Percentiles rank a stretch among this genome's conserved stretches.
Evolutionary conservation across 2,329 filamentous ascomycete genomes (phyloP).

Genomic region (Pseudocercospora fuligena): DNA sequence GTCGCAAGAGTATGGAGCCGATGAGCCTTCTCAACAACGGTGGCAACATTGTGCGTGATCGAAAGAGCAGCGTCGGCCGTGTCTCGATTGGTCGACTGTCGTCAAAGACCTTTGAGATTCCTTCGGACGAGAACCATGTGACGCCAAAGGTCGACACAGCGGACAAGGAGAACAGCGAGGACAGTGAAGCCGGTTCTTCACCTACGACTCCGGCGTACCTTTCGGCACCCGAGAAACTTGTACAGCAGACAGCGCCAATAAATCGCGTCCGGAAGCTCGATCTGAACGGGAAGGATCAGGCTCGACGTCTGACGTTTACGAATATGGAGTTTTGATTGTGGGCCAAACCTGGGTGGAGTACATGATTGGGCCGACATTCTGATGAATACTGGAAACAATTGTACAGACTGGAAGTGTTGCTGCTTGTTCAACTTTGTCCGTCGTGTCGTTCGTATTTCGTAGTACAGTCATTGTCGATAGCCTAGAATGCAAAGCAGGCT

Average conservation of each 20-base stretch:
- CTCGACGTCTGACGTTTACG: conserved; percentile 39
- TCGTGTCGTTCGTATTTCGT: background rate
- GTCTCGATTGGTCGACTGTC: conserved; percentile 35
- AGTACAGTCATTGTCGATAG: background rate
- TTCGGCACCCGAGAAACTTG: conserved; percentile 34
- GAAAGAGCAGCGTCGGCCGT: conserved; percentile 37
- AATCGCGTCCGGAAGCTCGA: conserved; percentile 41
- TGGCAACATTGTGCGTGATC: conserved; percentile 40
- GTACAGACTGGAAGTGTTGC: background rate
- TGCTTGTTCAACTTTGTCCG: background rate
- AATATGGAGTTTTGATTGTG: conserved; percentile 20
- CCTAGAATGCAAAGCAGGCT: conserved; percentile 1
- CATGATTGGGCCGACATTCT: background rate
- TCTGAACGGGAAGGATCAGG: conserved; percentile 29
- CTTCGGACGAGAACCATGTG: conserved; percentile 4
- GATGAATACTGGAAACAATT: background rate
- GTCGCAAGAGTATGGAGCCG: conserved; percentile 46
- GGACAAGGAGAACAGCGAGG: conserved; percentile 36
- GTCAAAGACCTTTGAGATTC: conserved; percentile 12
- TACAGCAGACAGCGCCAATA: conserved; percentile 43
- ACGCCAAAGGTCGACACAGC: conserved; percentile 18
- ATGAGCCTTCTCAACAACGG: conserved; percentile 36
- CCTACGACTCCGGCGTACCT: conserved; percentile 40
- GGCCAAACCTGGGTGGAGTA: background rate
- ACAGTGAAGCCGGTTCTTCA: conserved; percentile 29